Percentiles rank a stretch among this genome's conserved stretches.
Evolutionary conservation across 768 basidiomycete genomes (phyloP).

Genomic region (Tephrocybe sp.): DNA sequence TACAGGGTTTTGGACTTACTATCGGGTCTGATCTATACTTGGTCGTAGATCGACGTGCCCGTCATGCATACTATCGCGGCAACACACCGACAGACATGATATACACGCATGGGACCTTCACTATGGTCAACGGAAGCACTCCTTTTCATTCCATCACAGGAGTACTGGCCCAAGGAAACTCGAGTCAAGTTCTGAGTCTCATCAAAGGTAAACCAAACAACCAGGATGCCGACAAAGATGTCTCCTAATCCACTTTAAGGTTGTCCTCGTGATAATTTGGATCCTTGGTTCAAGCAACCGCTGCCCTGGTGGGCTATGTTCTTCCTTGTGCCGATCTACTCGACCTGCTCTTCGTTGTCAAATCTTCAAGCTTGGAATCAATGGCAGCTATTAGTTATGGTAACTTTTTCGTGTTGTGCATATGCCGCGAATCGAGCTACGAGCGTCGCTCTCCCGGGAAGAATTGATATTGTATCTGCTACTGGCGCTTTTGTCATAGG

Average conservation of each 20-base stretch:
- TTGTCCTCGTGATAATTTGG: constrained; percentile 70
- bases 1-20: constrained; percentile 80
- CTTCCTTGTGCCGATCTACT: constrained; percentile 75
- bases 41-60: constrained; percentile 62
- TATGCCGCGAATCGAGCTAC: constrained; percentile 71
- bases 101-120: constrained; percentile 56
- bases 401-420: constrained; percentile 72
- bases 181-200: constrained; percentile 42
- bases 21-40: constrained; percentile 84
- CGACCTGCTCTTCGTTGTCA: constrained; percentile 69
- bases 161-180: constrained; percentile 46
- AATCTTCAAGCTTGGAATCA: constrained; percentile 75
- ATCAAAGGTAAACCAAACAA: constrained; percentile 40
- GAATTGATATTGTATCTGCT: constrained; percentile 75
- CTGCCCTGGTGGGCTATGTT: constrained; percentile 84
- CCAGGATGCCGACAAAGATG: neutral
- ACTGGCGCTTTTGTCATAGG: constrained; percentile 79
- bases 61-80: constrained; percentile 49
- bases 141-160: constrained; percentile 37
- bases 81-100: constrained; percentile 37
- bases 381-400: constrained; percentile 76
- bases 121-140: constrained; percentile 44
- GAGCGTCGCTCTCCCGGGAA: constrained; percentile 59
- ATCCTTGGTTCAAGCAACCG: constrained; percentile 78
- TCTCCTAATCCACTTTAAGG: constrained; percentile 42